phyloP scores from a whole-genome alignment of 805 yeast genomes.

The Cyberlindnera maritima region DNA sequence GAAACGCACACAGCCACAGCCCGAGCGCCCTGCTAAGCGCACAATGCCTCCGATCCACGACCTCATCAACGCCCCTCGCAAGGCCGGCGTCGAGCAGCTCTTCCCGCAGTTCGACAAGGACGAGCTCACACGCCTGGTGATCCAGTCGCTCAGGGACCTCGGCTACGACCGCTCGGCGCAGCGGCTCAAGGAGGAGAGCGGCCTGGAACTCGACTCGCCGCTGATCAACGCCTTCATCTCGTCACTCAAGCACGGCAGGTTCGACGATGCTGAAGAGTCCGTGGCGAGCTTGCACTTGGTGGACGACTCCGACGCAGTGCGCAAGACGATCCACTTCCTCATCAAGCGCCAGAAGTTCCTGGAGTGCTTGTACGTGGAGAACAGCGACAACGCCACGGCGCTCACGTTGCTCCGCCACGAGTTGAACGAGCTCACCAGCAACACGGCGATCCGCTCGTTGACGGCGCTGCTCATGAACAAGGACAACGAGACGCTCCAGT shows the following conservation, averaged over 20 bases:
- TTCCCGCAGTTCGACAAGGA: slow-evolving; percentile 24
- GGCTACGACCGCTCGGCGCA: slow-evolving; percentile 42
- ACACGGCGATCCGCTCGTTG: slow-evolving; percentile 27
- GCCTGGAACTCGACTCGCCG: slow-evolving; percentile 39
- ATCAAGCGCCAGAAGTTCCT: slow-evolving; percentile 40
- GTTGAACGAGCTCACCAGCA: slow-evolving; percentile 30
- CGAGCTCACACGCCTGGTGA: slow-evolving; percentile 47
- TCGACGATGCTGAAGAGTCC: slow-evolving; percentile 34
- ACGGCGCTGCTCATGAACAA: slow-evolving; percentile 30
- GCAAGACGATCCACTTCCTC: slow-evolving; percentile 28
- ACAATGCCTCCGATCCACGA: slow-evolving; percentile 21
- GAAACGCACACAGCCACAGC: neutral
- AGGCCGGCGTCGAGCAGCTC: neutral
- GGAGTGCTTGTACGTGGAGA: slow-evolving; percentile 35
- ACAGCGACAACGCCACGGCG: slow-evolving; percentile 34
- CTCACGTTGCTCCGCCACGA: slow-evolving; percentile 37
- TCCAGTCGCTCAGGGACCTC: slow-evolving; percentile 48
- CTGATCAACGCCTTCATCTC: slow-evolving; percentile 39
- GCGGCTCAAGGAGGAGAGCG: slow-evolving; percentile 40
- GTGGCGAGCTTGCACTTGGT: slow-evolving; percentile 26
- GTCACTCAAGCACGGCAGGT: slow-evolving; percentile 40
- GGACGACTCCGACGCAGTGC: slow-evolving; percentile 15
- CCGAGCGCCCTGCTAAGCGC: neutral
- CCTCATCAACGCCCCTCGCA: slow-evolving; percentile 9
- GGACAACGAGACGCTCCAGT: slow-evolving; percentile 22